A percentile compares a stretch with the other conserved stretches of the same genome.
These are phyloP conservation scores for Vigna reflexopilosa DNA, from an alignment of 306 rosid species.

Conservation along the genomic window DNA sequence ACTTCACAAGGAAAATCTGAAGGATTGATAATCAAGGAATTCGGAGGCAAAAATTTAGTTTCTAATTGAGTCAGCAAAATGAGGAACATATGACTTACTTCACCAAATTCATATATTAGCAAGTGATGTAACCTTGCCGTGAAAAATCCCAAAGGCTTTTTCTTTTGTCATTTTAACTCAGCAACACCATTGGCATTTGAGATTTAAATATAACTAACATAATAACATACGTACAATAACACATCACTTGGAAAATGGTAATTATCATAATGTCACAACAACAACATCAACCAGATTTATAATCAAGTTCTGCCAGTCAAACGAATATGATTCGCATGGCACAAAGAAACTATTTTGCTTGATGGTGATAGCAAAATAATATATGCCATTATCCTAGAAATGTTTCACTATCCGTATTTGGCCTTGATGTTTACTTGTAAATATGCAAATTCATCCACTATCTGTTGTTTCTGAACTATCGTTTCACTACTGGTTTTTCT, in stretches of 20 bases:
- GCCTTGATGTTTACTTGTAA: not conserved
- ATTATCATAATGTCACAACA: constrained; percentile 25
- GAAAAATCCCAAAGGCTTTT: constrained; percentile 17
- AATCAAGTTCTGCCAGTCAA: constrained; percentile 9
- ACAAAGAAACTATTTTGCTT: constrained; percentile 10
- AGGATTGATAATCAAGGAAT: constrained; percentile 34
- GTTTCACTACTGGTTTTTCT: constrained; percentile 2
- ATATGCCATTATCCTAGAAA: constrained; percentile 6
- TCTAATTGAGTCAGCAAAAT: constrained; percentile 22
- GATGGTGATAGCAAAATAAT: not conserved
- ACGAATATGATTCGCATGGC: not conserved
- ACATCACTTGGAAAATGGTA: constrained; percentile 14
- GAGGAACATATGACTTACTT: constrained; percentile 33
- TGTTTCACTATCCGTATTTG: constrained; percentile 3
- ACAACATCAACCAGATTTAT: constrained; percentile 5
- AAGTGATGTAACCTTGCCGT: constrained; percentile 27
- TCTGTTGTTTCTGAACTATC: constrained; percentile 3
- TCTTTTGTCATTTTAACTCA: constrained; percentile 2
- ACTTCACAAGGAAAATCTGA: constrained; percentile 89
- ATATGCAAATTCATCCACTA: constrained; percentile 2
- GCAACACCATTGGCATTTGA: constrained; percentile 21
- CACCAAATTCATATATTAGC: constrained; percentile 28
- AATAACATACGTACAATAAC: constrained; percentile 1
- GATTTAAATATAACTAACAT: constrained; percentile 17
- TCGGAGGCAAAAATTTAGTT: constrained; percentile 43